Percentiles rank a stretch among this genome's conserved stretches.
Conservation (phyloP, 176 grass and related monocot genomes). For the Leersia perrieri region DNA sequence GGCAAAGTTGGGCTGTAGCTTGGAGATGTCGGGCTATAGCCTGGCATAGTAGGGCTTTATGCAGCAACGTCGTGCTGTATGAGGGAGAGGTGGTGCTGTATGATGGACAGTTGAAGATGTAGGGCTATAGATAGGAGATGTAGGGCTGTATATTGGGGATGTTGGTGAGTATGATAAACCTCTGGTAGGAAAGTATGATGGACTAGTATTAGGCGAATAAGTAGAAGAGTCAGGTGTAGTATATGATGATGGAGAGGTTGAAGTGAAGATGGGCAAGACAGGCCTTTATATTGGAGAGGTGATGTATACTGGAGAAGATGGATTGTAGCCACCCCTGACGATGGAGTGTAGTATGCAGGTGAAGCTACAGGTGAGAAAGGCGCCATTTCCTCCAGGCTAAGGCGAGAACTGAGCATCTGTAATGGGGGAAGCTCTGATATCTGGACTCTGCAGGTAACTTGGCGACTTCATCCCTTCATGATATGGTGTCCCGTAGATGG, state of each 20-base stretch:
- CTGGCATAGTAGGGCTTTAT: conserved; percentile 70
- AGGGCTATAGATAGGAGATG: conserved; percentile 55
- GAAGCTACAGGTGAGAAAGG: conserved; percentile 77
- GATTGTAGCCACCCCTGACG: conserved; percentile 70
- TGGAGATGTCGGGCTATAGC: conserved; percentile 64
- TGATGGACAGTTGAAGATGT: conserved; percentile 53
- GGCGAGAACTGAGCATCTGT: conserved; percentile 87
- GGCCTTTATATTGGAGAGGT: conserved; percentile 59
- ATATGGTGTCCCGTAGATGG: conserved; percentile 78
- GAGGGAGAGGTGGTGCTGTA: conserved; percentile 58
- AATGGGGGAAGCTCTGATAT: conserved; percentile 88
- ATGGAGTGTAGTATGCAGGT: conserved; percentile 78
- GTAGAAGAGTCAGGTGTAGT: conserved; percentile 56
- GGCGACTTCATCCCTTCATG: conserved; percentile 97
- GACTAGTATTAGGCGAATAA: conserved; percentile 66
- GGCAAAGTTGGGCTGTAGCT: conserved; percentile 67
- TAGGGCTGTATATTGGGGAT: conserved; percentile 56
- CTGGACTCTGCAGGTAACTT: conserved; percentile 83
- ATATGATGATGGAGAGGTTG: conserved; percentile 59
- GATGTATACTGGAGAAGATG: conserved; percentile 63
- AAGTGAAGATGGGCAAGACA: conserved; percentile 48
- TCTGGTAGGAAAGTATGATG: conserved; percentile 63
- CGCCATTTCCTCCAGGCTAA: conserved; percentile 86
- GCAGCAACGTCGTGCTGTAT: conserved; percentile 71
- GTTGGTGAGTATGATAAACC: conserved; percentile 60